Conservation (phyloP, 495 filamentous ascomycete species). For the Sordaria brevicollis region DNA sequence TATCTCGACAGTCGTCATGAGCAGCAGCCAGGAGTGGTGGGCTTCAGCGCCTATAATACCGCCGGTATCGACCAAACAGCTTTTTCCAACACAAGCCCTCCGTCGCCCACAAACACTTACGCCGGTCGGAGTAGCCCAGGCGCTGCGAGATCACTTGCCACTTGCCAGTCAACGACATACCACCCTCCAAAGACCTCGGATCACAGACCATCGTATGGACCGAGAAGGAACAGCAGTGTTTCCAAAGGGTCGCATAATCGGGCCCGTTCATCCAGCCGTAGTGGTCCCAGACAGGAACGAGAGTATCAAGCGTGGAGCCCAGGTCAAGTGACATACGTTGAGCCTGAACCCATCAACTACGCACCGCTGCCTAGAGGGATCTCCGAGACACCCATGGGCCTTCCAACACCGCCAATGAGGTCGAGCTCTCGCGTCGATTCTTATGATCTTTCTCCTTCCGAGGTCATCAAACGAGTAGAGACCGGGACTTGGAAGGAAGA, state of each 20-base stretch:
- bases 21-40: not conserved
- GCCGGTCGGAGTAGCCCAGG: not conserved
- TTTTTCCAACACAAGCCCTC: not conserved
- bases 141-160: not conserved
- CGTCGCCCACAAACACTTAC: not conserved
- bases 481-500: not conserved
- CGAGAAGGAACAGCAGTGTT: not conserved
- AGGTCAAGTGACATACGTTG: not conserved
- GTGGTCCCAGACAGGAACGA: not conserved
- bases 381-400: not conserved
- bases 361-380: not conserved
- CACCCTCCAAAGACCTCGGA: not conserved
- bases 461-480: not conserved
- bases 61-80: not conserved
- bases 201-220: not conserved
- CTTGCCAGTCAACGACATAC: not conserved
- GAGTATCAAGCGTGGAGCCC: not conserved
- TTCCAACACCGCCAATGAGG: not conserved
- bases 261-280: not conserved
- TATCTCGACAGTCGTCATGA: not conserved
- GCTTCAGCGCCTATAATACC: not conserved
- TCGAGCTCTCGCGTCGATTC: not conserved
- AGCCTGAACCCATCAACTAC: not conserved
- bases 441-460: not conserved
- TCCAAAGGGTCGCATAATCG: not conserved